Percentiles rank a stretch among this genome's conserved stretches.
Conservation (phyloP, 2,329 filamentous ascomycete genomes). For the Phialophora macrospora region DNA sequence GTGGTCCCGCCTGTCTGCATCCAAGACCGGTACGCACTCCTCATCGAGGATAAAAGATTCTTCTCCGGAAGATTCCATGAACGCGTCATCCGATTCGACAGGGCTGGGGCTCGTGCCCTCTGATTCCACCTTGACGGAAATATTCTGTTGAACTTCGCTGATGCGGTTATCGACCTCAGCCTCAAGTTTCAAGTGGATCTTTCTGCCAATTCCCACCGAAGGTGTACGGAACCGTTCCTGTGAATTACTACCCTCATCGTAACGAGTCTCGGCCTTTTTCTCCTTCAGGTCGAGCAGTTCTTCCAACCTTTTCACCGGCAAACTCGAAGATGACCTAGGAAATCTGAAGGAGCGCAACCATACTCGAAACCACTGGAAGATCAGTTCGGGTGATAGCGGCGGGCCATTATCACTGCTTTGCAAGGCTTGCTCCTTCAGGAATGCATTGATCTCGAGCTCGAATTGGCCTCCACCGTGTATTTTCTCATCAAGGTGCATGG, state of each 20-base stretch:
- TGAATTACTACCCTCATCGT: not conserved
- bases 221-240: not conserved
- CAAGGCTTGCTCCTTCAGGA: not conserved
- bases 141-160: not conserved
- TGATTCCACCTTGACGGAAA: not conserved
- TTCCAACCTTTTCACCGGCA: too few relatives aligned
- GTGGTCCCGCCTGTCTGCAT: not conserved
- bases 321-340: not conserved
- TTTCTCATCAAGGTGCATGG: too few relatives aligned
- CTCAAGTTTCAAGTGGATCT: not conserved
- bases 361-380: constrained; percentile 1
- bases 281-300: not conserved
- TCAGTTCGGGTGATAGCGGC: not conserved
- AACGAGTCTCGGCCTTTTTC: not conserved
- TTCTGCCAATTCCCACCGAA: not conserved
- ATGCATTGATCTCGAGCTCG: not conserved
- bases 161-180: not conserved
- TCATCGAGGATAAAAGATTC: constrained; percentile 10
- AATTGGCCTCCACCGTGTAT: not conserved
- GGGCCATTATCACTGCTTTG: not conserved
- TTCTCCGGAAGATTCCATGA: constrained; percentile 12
- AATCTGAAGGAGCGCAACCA: not conserved
- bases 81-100: not conserved
- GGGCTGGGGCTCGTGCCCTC: not conserved
- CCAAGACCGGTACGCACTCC: not conserved